Conservation (phyloP, 1,284 basidiomycete genomes). For the Rhodotorula mucilaginosa region DNA sequence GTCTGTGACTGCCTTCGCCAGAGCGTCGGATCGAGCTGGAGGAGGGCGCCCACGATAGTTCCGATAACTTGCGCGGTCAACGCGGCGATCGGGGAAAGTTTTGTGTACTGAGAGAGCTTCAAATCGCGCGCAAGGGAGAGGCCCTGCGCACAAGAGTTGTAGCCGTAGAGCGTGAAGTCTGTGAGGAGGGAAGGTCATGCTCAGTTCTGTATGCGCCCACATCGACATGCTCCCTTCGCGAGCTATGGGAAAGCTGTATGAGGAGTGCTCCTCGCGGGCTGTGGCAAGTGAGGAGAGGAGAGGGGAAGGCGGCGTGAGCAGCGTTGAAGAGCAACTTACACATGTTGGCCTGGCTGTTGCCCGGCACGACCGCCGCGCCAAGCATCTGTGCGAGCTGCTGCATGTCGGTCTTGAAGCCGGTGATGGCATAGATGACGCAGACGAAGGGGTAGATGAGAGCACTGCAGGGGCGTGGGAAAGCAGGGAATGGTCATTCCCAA, state of each 20-base stretch:
- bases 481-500: too few species aligned
- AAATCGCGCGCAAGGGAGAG: constrained; percentile 61
- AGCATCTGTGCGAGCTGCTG: constrained; percentile 64
- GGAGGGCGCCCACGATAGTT: constrained; percentile 59
- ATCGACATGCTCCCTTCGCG: not conserved
- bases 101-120: constrained; percentile 71
- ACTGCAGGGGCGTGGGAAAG: too few species aligned
- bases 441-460: constrained; percentile 54
- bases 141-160: constrained; percentile 52
- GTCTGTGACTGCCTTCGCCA: too few species aligned
- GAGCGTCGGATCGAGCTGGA: constrained; percentile 41
- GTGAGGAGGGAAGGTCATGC: constrained; percentile 31
- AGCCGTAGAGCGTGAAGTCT: constrained; percentile 43
- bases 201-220: not conserved
- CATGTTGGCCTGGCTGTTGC: constrained; percentile 64
- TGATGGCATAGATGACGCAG: constrained; percentile 59
- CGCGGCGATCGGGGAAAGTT: constrained; percentile 58
- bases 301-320: not conserved
- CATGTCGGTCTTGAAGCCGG: constrained; percentile 48
- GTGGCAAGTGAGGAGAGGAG: too few species aligned
- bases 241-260: too few species aligned
- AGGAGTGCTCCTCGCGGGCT: too few species aligned
- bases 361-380: constrained; percentile 61
- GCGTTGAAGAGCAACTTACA: constrained; percentile 8
- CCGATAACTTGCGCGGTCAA: constrained; percentile 67